Conservation (phyloP, 139 green algal species). For the Trebouxia sp. region DNA sequence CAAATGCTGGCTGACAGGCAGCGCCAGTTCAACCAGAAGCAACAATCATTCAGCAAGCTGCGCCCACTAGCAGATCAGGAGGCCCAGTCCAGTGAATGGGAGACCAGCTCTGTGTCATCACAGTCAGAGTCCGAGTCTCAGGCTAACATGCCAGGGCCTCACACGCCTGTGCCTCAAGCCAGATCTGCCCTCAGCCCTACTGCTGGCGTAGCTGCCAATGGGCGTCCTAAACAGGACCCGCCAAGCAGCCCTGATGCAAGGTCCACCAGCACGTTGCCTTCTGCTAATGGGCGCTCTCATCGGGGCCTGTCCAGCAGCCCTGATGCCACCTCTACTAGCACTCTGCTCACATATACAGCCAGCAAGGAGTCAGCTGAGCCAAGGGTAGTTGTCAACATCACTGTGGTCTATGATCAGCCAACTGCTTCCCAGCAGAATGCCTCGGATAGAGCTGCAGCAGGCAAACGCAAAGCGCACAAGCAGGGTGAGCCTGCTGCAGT, state of each 20-base stretch:
- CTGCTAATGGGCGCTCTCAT: not conserved
- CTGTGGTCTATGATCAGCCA: not conserved
- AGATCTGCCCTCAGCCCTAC: constrained; percentile 8
- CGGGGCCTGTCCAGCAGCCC: constrained; percentile 9
- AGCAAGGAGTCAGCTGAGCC: not conserved
- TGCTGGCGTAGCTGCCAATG: constrained; percentile 12
- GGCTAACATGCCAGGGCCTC: constrained; percentile 13
- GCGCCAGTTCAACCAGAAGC: not conserved
- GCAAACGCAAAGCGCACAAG: not conserved
- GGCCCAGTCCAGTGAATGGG: not conserved
- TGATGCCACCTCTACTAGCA: constrained; percentile 4
- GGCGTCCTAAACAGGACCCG: not conserved
- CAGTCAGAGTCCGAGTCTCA: constrained; percentile 2
- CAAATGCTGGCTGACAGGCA: not conserved
- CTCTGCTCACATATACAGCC: not conserved
- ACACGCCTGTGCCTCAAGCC: not conserved
- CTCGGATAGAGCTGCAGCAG: not conserved
- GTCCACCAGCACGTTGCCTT: not conserved
- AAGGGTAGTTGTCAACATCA: constrained; percentile 12
- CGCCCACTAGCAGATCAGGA: not conserved
- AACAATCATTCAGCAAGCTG: constrained; percentile 7
- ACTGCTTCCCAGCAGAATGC: not conserved
- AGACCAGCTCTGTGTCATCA: not conserved
- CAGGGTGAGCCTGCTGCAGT: not conserved
- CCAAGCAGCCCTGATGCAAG: constrained; percentile 13